Conservation (phyloP, 2,329 filamentous ascomycete genomes). For the Penicillium crustosum region DNA sequence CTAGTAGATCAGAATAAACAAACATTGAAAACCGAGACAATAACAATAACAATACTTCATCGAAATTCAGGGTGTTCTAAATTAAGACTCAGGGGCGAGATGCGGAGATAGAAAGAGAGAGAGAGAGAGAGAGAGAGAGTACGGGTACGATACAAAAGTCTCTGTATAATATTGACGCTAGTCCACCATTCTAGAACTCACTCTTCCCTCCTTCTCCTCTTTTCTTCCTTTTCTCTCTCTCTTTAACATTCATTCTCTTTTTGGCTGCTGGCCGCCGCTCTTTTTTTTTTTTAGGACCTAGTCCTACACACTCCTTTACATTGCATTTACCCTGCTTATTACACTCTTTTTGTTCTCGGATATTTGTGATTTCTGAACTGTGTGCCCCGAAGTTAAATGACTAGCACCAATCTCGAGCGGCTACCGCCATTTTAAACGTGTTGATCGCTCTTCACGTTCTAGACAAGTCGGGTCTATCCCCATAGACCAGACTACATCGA, state of each 20-base stretch:
- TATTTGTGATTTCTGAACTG: neutral
- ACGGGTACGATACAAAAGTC: neutral
- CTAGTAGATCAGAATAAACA: neutral
- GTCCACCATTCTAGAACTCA: slow-evolving; percentile 22
- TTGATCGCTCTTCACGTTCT: slow-evolving; percentile 11
- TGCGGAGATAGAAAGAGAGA: slow-evolving; percentile 5
- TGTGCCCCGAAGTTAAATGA: slow-evolving; percentile 9
- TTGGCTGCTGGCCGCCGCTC: slow-evolving; percentile 30
- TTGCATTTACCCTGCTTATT: neutral
- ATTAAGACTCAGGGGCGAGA: slow-evolving; percentile 17
- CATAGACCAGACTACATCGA: slow-evolving; percentile 5
- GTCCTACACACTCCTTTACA: slow-evolving; percentile 12
- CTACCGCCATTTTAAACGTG: slow-evolving; percentile 3
- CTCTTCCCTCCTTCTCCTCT: slow-evolving; percentile 22
- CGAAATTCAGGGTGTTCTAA: neutral
- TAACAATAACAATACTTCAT: neutral
- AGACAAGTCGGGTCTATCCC: neutral
- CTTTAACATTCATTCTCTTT: slow-evolving; percentile 19
- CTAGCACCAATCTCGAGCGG: slow-evolving; percentile 7
- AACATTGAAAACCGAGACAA: neutral
- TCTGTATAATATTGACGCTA: slow-evolving; percentile 14
- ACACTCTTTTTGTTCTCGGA: neutral
- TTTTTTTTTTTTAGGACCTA: slow-evolving; percentile 27
- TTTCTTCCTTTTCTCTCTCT: slow-evolving; percentile 18
- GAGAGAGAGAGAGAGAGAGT: too few relatives aligned